Evolutionary conservation across 306 rosid genomes (phyloP), one percentile per base, ranked within the genome.

Genomic region (Rubus parviflorus): DNA sequence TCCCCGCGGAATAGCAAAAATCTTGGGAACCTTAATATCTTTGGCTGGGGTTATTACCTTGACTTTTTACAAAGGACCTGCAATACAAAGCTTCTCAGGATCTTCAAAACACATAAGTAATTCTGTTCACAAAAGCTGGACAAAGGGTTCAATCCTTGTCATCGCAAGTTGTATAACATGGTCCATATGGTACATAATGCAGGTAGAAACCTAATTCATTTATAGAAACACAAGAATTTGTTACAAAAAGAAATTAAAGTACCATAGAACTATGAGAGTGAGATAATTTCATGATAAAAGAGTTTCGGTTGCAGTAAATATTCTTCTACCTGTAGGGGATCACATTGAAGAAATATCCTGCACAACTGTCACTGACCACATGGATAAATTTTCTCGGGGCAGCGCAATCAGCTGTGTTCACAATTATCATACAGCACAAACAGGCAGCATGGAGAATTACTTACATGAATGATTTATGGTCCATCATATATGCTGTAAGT

Each of bases 91-190:
- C 79, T 82, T 56, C 13, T 38, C 61, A 49, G 70, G 70, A 49
- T 63, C 81, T 11, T 79, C 82, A 11, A 58, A 75, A 79, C 84
- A 84, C 22, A 75, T 75, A n/a, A 74, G 61, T 35, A 51, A 76
- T 7, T 20, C 23, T 22, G 76, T 53, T 74, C 92, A 73, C n/a
- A 60, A 56, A 53, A 76, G 79, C 72, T 76, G 88, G 87, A 74
- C 78, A 13, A 82, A 84, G 72, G 88, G 92, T 20, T 70, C 84
- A 37, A 73, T 84, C 58, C 81, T 86, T 51, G n/a, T 74, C 13
- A 75, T 80, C 84, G 81, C 78, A 52, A 84, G 87, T 73, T 86
- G 86, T 80, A 45, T 86, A 73, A 43, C 85, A 72, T 88, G 88
- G 92, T 86, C 86, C 42, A 13, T 73, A 19, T 78, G 82, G 85